phyloP scores from a whole-genome alignment of 2,329 filamentous ascomycete genomes.

The Microcyclospora pomicola region DNA sequence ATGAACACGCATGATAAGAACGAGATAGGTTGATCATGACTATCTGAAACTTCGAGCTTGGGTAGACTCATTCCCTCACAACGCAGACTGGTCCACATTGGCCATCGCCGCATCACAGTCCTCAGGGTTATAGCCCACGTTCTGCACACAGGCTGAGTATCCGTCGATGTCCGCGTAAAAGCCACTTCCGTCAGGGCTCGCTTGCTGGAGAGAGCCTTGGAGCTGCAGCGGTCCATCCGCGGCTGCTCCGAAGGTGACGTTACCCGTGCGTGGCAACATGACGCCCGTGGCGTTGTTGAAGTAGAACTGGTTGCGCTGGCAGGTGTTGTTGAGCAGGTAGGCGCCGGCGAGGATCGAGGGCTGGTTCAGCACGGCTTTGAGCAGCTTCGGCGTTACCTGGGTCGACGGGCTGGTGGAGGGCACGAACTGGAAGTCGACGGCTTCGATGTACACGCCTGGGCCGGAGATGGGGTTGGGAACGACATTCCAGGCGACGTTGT shows the following conservation, averaged over 20 bases:
- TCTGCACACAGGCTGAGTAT: conserved; percentile 11
- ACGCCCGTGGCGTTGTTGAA: conserved; percentile 12
- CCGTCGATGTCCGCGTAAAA: conserved; percentile 10
- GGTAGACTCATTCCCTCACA: conserved; percentile 2
- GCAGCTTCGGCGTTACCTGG: conserved; percentile 4
- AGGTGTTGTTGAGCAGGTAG: conserved; percentile 6
- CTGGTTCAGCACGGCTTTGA: conserved; percentile 13
- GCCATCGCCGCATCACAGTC: conserved; percentile 10
- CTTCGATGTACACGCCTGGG: conserved; percentile 12
- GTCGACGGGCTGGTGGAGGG: not conserved
- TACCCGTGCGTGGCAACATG: conserved; percentile 7
- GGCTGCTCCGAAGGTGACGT: conserved; percentile 13
- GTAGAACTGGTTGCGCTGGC: conserved; percentile 14
- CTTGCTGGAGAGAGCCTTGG: conserved; percentile 7
- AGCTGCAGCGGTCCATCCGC: conserved; percentile 7
- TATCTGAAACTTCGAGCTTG: too few species aligned
- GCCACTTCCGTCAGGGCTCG: conserved; percentile 10
- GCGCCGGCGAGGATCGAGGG: conserved; percentile 3
- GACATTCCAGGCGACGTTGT: conserved; percentile 9
- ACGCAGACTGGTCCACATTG: conserved; percentile 8
- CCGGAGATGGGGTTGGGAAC: conserved; percentile 13
- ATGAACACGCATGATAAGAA: too few species aligned
- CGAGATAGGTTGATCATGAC: too few species aligned
- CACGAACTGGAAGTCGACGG: conserved; percentile 8
- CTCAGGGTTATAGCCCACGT: conserved; percentile 12